These are phyloP conservation scores for Epicoccum nigrum DNA, from an alignment of 2,329 filamentous ascomycete genomes.

Conservation along the genomic window DNA sequence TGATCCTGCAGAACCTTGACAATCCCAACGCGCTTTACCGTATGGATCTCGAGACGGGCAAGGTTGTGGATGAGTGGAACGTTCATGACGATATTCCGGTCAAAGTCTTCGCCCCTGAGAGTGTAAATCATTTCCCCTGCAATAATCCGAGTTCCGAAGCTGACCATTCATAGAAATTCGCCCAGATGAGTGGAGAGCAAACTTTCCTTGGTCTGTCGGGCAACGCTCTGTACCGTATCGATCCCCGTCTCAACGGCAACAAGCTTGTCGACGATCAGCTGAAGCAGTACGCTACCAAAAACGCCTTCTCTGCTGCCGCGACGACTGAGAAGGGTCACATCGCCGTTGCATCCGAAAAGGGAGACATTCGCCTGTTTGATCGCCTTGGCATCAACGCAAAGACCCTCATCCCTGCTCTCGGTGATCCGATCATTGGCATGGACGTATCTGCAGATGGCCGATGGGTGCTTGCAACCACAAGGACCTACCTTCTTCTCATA, in stretches of 20 bases:
- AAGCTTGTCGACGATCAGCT: constrained; percentile 93
- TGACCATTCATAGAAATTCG: constrained; percentile 72
- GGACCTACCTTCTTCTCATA: constrained; percentile 92
- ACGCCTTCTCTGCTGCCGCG: constrained; percentile 92
- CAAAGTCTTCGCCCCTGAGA: constrained; percentile 89
- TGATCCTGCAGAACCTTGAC: constrained; percentile 81
- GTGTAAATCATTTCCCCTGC: constrained; percentile 53
- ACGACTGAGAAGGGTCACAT: constrained; percentile 98
- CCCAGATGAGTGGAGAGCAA: constrained; percentile 94
- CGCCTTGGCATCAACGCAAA: constrained; percentile 96
- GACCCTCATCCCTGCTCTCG: constrained; percentile 92
- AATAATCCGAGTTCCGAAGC: neutral
- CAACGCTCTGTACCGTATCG: constrained; percentile 92
- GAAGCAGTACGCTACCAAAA: constrained; percentile 97
- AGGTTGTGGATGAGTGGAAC: constrained; percentile 98
- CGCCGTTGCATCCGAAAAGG: constrained; percentile 96
- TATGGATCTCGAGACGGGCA: constrained; percentile 98
- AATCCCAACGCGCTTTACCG: constrained; percentile 92
- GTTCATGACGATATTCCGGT: constrained; percentile 95
- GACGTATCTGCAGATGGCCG: constrained; percentile 95
- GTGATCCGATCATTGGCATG: constrained; percentile 91
- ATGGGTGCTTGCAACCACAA: constrained; percentile 93
- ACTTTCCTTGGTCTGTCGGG: constrained; percentile 92
- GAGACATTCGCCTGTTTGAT: constrained; percentile 95
- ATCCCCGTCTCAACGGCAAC: constrained; percentile 85